Evolutionary conservation across 176 grass and related monocot genomes (phyloP).

Genomic region (Carex myosuroides): DNA sequence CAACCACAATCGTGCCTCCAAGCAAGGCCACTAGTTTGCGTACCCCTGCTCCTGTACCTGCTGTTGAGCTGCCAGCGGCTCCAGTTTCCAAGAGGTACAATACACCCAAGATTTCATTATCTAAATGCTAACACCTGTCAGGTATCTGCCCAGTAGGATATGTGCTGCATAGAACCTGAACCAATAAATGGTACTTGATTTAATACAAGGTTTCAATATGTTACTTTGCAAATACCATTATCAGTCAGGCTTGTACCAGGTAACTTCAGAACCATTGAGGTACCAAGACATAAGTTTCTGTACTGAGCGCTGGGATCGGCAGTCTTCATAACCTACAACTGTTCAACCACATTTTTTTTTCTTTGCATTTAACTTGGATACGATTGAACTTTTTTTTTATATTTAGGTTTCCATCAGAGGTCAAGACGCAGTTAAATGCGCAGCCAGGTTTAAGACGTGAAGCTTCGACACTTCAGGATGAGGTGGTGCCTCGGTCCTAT

Average conservation of each 20-base stretch:
- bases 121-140: neutral
- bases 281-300: neutral
- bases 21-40: slow-evolving; percentile 55
- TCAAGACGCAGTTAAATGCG: slow-evolving; percentile 37
- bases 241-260: neutral
- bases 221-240: neutral
- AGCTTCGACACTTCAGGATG: slow-evolving; percentile 85
- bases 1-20: slow-evolving; percentile 59
- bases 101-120: neutral
- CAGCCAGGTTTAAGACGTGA: slow-evolving; percentile 56
- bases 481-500: slow-evolving; percentile 49
- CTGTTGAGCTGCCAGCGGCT: slow-evolving; percentile 54
- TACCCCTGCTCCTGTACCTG: slow-evolving; percentile 56
- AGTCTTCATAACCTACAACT: neutral
- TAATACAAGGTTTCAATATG: slow-evolving; percentile 5
- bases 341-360: neutral
- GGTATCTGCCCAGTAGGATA: neutral
- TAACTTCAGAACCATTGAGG: neutral
- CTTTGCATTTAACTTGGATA: slow-evolving; percentile 1
- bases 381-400: neutral
- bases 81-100: slow-evolving; percentile 46
- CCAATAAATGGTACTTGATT: neutral
- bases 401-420: slow-evolving; percentile 24
- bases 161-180: slow-evolving; percentile 13
- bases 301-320: neutral